Evolutionary conservation across 2,329 filamentous ascomycete genomes (phyloP), one percentile per base, ranked within the genome.

Genomic region (Epichloe uncinata): DNA sequence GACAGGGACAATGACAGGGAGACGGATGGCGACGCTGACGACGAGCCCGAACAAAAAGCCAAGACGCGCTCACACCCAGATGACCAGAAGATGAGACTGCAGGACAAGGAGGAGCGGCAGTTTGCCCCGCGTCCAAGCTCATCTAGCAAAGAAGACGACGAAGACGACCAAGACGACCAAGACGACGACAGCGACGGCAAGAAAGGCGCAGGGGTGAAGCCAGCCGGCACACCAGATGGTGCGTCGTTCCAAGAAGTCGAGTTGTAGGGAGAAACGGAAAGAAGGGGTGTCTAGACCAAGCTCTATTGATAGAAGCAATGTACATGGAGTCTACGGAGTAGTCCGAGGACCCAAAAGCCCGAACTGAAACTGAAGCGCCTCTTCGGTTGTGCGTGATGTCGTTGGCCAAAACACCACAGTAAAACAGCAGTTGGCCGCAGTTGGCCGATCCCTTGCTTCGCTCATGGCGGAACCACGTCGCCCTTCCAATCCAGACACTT

Each of bases 401-500:
- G 26, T 30, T 30, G 8, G 8, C 26, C 8, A 30, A 30, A 4
- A 30, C 26, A n/a, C n/a, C n/a, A n/a, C n/a, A n/a, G n/a, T n/a
- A n/a, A 22, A 22, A 22, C 20, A 22, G 5, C 20, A 26, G 22
- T 26, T 26, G 22, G n/a, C n/a, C n/a, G n/a, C n/a, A 26, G 22
- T 2, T 8, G 22, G 26, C n/a, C n/a, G n/a, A n/a, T n/a, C n/a
- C 22, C 18, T 12, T 40, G 3, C 35, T 9, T 40, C 4, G 33
- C 30, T 70, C 61, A 84, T 26, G 81, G 79, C 55, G 70, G 60
- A 37, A 85, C 69, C 63, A 84, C 81, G 52, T 79, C 70, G 2
- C 79, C 81, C 59, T 77, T 78, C 79, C 81, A 86, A 63, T 85
- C 83, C 78, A 78, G 85, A 57, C 78, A 84, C 57, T 68, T 72